Evolutionary conservation across 345 rosid species (phyloP), one percentile per base, ranked within the genome.

Genomic region (Lepidium aucheri): DNA sequence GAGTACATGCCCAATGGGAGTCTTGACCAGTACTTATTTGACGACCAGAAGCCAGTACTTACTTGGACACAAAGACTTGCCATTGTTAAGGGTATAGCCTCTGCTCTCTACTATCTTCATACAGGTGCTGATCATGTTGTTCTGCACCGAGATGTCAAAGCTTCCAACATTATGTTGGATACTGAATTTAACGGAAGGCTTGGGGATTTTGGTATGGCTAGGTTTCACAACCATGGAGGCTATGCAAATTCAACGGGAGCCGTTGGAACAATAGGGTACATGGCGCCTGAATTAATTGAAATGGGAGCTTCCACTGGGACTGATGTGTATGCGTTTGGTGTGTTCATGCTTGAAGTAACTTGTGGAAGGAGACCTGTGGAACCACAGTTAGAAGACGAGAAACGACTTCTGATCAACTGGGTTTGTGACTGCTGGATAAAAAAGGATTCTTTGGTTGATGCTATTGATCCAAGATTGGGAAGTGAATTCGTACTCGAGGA

Each of bases 191-290:
- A 86, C 5, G 98, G 92, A 15, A 85, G 77, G 71, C 78, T 93
- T 17, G 96, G 98, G 0, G 98, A 86, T 75, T 93, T 90, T 40
- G 98, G 97, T 7, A 85, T 93, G 12, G 97, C 97, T 0, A 88
- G 84, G 64, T 61, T 93, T 72, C 84, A 85, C 7, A 96, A 84
- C 34, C 96, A 84, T 40, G 96, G 91, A 24, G 76, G 86, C 2
- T 73, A 87, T 6, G 33, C 63, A 15, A 51, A 66, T 60, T 80
- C 96, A 12, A 86, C 98, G 18, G 71, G 82, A 14, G 93, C 84
- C 1, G 97, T 89, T 5, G 96, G 97, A 60, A 93, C 97, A 4
- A 44, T 90, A 49, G 86, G 84, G 0, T 80, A 83, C 44, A 54
- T 83, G 39, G 86, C 78, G 9, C 84, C 82, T 0, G 84, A 83